Evolutionary conservation across 805 yeast genomes (phyloP).

Genomic region (Hemisphaericaspora nanyangensis): DNA sequence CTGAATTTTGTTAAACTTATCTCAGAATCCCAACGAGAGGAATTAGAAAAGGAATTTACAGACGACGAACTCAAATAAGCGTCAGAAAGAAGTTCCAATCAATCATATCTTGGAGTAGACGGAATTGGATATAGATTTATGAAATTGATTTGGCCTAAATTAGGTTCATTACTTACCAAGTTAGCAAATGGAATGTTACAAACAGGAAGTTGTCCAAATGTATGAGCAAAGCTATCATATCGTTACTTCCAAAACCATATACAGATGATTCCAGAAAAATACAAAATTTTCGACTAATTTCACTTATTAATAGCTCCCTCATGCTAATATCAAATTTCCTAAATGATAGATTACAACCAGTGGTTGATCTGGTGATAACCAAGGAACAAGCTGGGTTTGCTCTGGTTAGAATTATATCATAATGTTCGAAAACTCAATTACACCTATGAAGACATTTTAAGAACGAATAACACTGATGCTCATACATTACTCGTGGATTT

Average conservation of each 20-base stretch:
- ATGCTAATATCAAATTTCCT: neutral
- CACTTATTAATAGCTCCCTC: too few species aligned
- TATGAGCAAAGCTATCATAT: neutral
- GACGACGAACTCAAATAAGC: neutral
- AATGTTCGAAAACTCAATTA: constrained; percentile 1
- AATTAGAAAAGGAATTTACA: neutral
- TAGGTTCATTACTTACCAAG: neutral
- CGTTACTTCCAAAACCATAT: neutral
- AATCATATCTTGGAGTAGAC: neutral
- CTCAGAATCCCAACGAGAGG: neutral
- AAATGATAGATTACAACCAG: neutral
- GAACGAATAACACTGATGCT: neutral
- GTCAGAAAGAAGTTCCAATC: neutral
- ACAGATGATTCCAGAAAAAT: neutral
- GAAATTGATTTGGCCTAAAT: neutral
- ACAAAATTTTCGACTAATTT: neutral
- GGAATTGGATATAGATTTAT: neutral
- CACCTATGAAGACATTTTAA: neutral
- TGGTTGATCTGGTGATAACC: neutral
- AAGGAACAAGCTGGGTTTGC: constrained; percentile 1
- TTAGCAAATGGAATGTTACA: neutral
- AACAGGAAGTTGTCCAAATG: neutral
- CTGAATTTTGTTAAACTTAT: neutral
- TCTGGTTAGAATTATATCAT: neutral
- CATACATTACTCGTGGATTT: neutral